Base-by-base conservation (phyloP, 495 filamentous ascomycete species). In the Amphirosellinia nigrospora region DNA sequence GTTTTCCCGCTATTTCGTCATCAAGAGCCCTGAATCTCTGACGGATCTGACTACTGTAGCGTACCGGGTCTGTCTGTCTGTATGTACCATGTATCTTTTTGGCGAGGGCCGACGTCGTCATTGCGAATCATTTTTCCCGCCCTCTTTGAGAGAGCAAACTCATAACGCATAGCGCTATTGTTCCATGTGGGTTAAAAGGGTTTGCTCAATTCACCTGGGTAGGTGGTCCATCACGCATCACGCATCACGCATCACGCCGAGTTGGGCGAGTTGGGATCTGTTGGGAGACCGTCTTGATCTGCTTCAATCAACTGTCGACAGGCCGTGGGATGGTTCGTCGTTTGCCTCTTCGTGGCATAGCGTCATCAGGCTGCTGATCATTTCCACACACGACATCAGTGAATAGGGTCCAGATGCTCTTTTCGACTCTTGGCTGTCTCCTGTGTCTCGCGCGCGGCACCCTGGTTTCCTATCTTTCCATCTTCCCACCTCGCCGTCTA, bases 281-380 rank as follows among this genome's bases (percentile, higher is more conserved):
- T 39, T 43, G 46, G 19, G 45, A 34, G 50, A 56, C 16, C 48
- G 26, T 30, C 64, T 41, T 19, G 64, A 43, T 61, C 39, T 28
- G 55, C 41, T 61, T 39, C 23, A 26, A 48, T 61, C 50, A 68
- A 59, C 55, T 59, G 46, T 38, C 32, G 53, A 39, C 26, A 43
- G 43, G 68, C 45, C 53, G 32, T 56, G 58, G 63, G 52, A 63
- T 38, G 50, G 64, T 34, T 46, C 53, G 30, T 61, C 45, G 62
- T 64, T 56, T 66, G 69, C 55, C 38, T 59, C 53, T 56, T 78
- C 74, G 69, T 71, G 75, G 72, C 71, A 70, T 74, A 78, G 76
- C 76, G 74, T 74, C 76, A 78, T 76, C 71, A 66, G 75, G 68
- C 73, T 73, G 76, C 74, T 74, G 76, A 78, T 78, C 76, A 78